phyloP scores from a whole-genome alignment of 352 stramenopile genomes.

The Phytophthora pini region DNA sequence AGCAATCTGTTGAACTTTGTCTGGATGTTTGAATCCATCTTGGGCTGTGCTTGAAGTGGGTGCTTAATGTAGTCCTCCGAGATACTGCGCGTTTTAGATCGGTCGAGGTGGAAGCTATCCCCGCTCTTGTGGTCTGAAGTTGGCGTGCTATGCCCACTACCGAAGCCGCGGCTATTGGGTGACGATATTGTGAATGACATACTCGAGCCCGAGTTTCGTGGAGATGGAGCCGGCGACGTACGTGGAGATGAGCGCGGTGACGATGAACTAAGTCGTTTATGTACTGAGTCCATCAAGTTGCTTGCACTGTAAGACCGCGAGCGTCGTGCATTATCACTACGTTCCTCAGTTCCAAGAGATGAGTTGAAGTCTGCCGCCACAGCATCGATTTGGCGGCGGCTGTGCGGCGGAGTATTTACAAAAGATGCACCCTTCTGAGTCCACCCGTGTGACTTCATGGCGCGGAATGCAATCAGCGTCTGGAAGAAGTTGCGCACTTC shows the following conservation, averaged over 20 bases:
- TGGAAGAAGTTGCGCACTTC: conserved; percentile 91
- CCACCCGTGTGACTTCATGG: conserved; percentile 88
- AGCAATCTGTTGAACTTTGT: conserved; percentile 83
- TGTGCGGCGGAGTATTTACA: conserved; percentile 88
- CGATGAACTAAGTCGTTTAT: conserved; percentile 78
- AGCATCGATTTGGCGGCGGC: conserved; percentile 86
- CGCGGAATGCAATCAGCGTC: conserved; percentile 84
- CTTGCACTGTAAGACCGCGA: conserved; percentile 85
- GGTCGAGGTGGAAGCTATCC: conserved; percentile 62
- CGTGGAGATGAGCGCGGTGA: conserved; percentile 72
- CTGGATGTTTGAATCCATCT: conserved; percentile 89
- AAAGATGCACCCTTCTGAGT: conserved; percentile 87
- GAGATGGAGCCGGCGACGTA: conserved; percentile 65
- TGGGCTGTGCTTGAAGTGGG: conserved; percentile 60
- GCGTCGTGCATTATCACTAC: conserved; percentile 54
- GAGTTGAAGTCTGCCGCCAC: conserved; percentile 89
- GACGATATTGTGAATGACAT: conserved; percentile 83
- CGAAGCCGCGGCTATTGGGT: conserved; percentile 67
- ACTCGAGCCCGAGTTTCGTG: conserved; percentile 43
- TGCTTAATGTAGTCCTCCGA: conserved; percentile 82
- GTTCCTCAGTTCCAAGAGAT: conserved; percentile 76
- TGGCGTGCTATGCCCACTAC: conserved; percentile 69
- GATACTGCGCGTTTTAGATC: conserved; percentile 70
- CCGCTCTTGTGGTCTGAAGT: conserved; percentile 65
- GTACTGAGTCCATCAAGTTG: conserved; percentile 84